phyloP scores from a whole-genome alignment of 352 stramenopile genomes.

The Globisporangium camurandrum region DNA sequence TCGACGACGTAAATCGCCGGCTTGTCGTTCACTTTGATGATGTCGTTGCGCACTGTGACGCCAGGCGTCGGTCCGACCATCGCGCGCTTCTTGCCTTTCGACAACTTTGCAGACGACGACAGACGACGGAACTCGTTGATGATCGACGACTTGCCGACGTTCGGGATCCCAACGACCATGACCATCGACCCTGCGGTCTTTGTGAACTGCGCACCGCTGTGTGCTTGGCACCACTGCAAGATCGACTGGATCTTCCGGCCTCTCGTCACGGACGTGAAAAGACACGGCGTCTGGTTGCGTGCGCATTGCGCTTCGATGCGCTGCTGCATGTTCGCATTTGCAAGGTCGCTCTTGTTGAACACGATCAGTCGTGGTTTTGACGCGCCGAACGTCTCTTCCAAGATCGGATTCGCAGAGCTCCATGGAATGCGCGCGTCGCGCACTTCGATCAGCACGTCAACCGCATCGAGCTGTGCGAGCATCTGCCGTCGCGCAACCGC shows the following conservation, averaged over 20 bases:
- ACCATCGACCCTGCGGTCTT: conserved; percentile 81
- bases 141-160: conserved; percentile 88
- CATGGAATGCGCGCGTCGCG: conserved; percentile 78
- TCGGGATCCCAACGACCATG: conserved; percentile 86
- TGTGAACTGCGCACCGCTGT: conserved; percentile 76
- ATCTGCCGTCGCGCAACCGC: conserved; percentile 71
- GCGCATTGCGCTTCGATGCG: conserved; percentile 60
- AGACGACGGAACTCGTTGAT: conserved; percentile 83
- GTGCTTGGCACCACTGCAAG: conserved; percentile 69
- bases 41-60: conserved; percentile 82
- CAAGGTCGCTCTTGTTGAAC: conserved; percentile 85
- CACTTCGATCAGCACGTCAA: conserved; percentile 81
- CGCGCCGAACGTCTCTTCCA: conserved; percentile 66
- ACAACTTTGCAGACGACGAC: conserved; percentile 64
- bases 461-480: conserved; percentile 68
- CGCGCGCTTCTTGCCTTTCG: conserved; percentile 75
- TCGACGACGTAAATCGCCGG: conserved; percentile 86
- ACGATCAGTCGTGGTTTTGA: conserved; percentile 80
- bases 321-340: conserved; percentile 80
- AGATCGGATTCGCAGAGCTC: conserved; percentile 75
- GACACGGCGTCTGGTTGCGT: conserved; percentile 33
- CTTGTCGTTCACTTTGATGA: conserved; percentile 87
- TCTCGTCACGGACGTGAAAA: conserved; percentile 80
- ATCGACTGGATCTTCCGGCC: conserved; percentile 69
- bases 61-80: conserved; percentile 76